Base-by-base conservation (phyloP, 2,329 filamentous ascomycete genomes). In the Epichloe uncinata region DNA sequence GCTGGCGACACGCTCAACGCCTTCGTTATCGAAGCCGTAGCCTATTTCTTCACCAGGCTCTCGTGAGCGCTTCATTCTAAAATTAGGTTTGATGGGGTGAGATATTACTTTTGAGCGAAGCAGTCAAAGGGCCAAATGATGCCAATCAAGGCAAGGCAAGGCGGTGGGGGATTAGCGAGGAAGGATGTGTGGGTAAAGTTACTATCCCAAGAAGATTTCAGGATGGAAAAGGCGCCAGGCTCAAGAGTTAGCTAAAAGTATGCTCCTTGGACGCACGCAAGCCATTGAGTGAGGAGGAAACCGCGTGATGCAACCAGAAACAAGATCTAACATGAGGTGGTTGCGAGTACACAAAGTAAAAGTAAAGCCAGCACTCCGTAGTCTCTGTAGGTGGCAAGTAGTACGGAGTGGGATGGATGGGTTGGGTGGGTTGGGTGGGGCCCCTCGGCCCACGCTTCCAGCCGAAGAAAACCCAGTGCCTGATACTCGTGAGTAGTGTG, bases 41-140 rank as follows among this genome's bases (percentile, higher is more conserved):
- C 66, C 63, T 63, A 63, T 53, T 56, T 69, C 66, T 61, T 76
- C 72, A 64, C 77, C 73, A 58, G 69, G 68, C 69, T 78, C 75
- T 68, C 77, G 76, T 75, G 75, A 75, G 70, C 78, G 78, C 73
- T 81, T 81, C 78, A 81, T 81, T 63, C 63, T 68, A 52, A 40
- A 12, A 30, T 20, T 30, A 42, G 36, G 41, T 37, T 48, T 47
- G 46, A 16, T 49, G 35, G 45, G 52, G 50, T 13, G 37, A 46
- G 33, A 34, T 49, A 52, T 50, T 51, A 55, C 53, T 49, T 45
- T 54, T n/a, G 18, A 26, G 40, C 37, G 45, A 38, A 37, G 43
- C 22, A 40, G 43, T 33, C 41, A 36, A 15, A 26, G 26, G 26
- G 45, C 22, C 41, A 37, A 20, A 34, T n/a, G 22, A 33, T 34